Percentiles rank a stretch among this genome's conserved stretches.
Evolutionary conservation across 2,329 filamentous ascomycete genomes (phyloP).

Genomic region (Beauveria australis): DNA sequence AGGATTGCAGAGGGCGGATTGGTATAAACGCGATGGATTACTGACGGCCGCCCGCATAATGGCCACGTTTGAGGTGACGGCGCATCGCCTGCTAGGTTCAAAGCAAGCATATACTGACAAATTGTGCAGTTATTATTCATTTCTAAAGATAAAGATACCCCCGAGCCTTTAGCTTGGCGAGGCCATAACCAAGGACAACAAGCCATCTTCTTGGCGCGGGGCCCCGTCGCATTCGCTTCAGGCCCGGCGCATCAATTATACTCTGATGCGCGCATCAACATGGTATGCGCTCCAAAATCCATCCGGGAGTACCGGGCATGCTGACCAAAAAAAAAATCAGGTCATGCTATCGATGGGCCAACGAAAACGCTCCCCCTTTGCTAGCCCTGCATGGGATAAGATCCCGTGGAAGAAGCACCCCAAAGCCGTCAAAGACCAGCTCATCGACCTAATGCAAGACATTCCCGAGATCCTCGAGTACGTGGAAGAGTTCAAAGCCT

Average conservation of each 20-base stretch:
- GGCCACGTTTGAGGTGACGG: slow-evolving; percentile 16
- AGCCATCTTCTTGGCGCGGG: slow-evolving; percentile 13
- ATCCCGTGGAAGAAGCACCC: slow-evolving; percentile 23
- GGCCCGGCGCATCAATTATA: slow-evolving; percentile 17
- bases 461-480: slow-evolving; percentile 20
- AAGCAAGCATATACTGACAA: not conserved
- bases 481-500: slow-evolving; percentile 19
- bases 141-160: slow-evolving; percentile 13
- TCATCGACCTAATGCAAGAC: slow-evolving; percentile 24
- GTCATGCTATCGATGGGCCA: slow-evolving; percentile 14
- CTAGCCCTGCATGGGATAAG: slow-evolving; percentile 23
- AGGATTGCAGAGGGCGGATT: slow-evolving; percentile 7
- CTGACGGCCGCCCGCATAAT: slow-evolving; percentile 13
- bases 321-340: not conserved
- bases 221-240: slow-evolving; percentile 10
- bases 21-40: slow-evolving; percentile 13
- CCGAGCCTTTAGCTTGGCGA: slow-evolving; percentile 11
- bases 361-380: slow-evolving; percentile 18
- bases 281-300: slow-evolving; percentile 9
- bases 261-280: slow-evolving; percentile 16
- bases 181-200: slow-evolving; percentile 15
- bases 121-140: slow-evolving; percentile 13
- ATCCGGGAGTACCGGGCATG: no score
- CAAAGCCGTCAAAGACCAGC: slow-evolving; percentile 22
- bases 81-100: no score